Evolutionary conservation across 73 alveolate genomes (phyloP).

Genomic region (Urostyla sp.): DNA sequence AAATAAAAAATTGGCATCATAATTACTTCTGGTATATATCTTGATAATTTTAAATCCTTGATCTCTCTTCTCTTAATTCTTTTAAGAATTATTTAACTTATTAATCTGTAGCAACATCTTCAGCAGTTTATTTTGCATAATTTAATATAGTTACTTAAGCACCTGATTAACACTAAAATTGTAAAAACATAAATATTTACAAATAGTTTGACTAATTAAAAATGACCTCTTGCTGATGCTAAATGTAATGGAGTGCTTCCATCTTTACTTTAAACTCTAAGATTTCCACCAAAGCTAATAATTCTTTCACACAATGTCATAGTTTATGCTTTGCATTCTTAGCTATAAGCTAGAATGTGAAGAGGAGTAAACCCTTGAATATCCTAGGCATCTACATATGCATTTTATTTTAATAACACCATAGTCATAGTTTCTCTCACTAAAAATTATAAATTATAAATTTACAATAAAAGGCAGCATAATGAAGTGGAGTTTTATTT

Average conservation of each 20-base stretch:
- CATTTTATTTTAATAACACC: constrained; percentile 9
- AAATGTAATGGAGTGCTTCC: constrained; percentile 31
- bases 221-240: neutral
- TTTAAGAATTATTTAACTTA: neutral
- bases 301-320: neutral
- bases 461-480: constrained; percentile 8
- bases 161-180: neutral
- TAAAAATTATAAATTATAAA: too few species aligned
- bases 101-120: neutral
- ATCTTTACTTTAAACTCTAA: neutral
- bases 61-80: neutral
- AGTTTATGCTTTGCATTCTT: neutral
- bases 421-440: constrained; percentile 3
- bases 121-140: neutral
- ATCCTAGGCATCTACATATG: constrained; percentile 19
- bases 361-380: constrained; percentile 44
- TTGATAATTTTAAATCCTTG: too few species aligned
- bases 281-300: neutral
- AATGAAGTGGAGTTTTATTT: constrained; percentile 40
- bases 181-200: neutral
- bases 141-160: neutral
- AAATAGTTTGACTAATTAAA: neutral
- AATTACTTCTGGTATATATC: too few species aligned
- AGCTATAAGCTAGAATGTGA: constrained; percentile 13
- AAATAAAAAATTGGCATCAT: too few species aligned